Conservation (phyloP, 352 stramenopile species). For the Globisporangium nodosum region DNA sequence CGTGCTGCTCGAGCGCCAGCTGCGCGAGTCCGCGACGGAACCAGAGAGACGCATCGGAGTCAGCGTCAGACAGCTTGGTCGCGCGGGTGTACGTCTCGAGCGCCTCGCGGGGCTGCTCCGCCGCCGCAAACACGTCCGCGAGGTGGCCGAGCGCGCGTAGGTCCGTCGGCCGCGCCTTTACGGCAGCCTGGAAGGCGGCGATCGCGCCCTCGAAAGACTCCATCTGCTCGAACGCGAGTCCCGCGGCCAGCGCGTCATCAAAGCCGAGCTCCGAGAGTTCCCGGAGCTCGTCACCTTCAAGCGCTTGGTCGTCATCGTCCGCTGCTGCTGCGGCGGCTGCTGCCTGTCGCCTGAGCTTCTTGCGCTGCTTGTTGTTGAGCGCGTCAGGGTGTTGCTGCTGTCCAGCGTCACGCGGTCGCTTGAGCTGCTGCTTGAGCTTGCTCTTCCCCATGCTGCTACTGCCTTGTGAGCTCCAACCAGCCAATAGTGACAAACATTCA, state of each 20-base stretch:
- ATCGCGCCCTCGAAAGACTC: conserved; percentile 41
- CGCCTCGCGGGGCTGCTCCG: conserved; percentile 26
- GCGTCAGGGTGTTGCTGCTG: not conserved
- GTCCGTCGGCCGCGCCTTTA: conserved; percentile 33
- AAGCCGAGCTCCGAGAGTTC: conserved; percentile 48
- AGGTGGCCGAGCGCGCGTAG: conserved; percentile 42
- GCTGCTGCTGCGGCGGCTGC: conserved; percentile 9
- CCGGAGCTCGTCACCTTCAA: conserved; percentile 15
- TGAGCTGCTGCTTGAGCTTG: conserved; percentile 29
- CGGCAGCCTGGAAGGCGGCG: conserved; percentile 33
- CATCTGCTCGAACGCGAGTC: conserved; percentile 61
- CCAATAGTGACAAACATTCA: not conserved
- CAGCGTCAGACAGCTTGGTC: conserved; percentile 23
- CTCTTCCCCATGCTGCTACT: conserved; percentile 33
- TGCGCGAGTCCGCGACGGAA: conserved; percentile 40
- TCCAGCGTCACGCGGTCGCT: conserved; percentile 14
- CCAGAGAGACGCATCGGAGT: conserved; percentile 50
- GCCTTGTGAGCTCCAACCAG: not conserved
- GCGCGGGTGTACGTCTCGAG: conserved; percentile 33
- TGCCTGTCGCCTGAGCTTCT: conserved; percentile 15
- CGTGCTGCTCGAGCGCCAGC: conserved; percentile 28
- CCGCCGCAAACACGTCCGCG: conserved; percentile 35
- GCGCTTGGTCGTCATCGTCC: conserved; percentile 14
- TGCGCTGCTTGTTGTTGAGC: conserved; percentile 16
- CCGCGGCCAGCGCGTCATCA: conserved; percentile 52